Base-by-base conservation (phyloP, 495 filamentous ascomycete genomes). In the Sordaria brevicollis region DNA sequence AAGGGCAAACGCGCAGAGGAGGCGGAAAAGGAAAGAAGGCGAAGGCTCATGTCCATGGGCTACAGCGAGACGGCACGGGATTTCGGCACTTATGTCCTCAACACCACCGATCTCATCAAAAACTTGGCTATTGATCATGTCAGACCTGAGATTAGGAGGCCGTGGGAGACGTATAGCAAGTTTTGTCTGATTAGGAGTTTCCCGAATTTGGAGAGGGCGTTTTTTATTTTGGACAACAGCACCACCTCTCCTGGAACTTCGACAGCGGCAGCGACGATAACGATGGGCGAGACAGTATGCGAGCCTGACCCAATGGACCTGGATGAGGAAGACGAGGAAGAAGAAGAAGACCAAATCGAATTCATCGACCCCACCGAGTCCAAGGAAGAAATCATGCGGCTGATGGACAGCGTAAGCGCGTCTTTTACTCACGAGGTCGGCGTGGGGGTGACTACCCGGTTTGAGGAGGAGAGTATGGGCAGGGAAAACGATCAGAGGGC, bases 91-190 rank as follows among this genome's bases (percentile, higher is more conserved):
- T 73, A 76, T 21, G 73, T 82, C 37, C 71, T 57, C 31, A 73
- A 69, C 49, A 74, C 72, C 11, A 70, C 74, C 31, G 71, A 76
- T 21, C 71, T 74, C 41, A 75, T 80, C 15, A 71, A 70, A 35
- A 75, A 79, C 9, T 73, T 86, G 31, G 84, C 84, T 2, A 77
- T 86, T 54, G 84, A 86, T 70, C 80, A 84, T 43, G 83, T 86
- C 35, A 75, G 74, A 29, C 75, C 79, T 31, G 75, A 80, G 33
- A 78, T 86, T 65, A 81, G 82, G 62, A 73, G 83, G 41, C 83
- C 83, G 31, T 86, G 84, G 84, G 84, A 86, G 74, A 79, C 80
- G 1, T 86, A 85, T 70, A 84, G 81, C 74, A 86, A 86, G 74
- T 81, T 82, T 62, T 76, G 75, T 38, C 71, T 85, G 43, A 74